Evolutionary conservation across 441 rosid genomes (phyloP), one percentile per base, ranked within the genome.

Genomic region (Capsella rubella): DNA sequence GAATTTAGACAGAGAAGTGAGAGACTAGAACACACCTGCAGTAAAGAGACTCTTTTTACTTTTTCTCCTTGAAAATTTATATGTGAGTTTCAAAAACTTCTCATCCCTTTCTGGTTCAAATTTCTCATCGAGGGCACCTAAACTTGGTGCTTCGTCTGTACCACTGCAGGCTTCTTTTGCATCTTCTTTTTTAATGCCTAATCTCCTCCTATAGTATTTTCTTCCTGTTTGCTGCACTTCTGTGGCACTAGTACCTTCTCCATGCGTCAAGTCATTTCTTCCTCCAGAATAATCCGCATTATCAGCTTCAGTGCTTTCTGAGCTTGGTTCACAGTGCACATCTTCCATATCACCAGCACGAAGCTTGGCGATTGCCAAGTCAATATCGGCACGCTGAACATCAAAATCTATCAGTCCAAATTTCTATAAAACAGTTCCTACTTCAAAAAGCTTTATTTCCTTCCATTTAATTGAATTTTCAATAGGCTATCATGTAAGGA

Each of bases 1-100:
- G 58, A 67, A 67, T 60, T 43, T 6, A 72, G 34, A 67, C 27
- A 35, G 60, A 37, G 62, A 72, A 72, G 47, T 35, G 51, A 67
- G 59, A 78, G 74, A 72, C 28, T 67, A 74, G 39, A 62, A 69
- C 78, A 42, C 75, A 88, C 97, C 96, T 90, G 84, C 87, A 66
- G 83, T 88, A 78, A 89, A 87, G 56, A 89, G 86, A 79, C 83
- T 84, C 51, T 90, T 90, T 79, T 85, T 90, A 80, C 93, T 88
- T 86, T 87, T 86, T 82, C 89, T 86, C 80, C 87, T 83, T 43
- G 82, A 75, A 75, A 83, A 78, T 84, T 82, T 90, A 68, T 59
- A 63, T 16, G 86, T 69, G 72, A 79, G 45, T 69, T 83, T 85
- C 49, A 77, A 74, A 82, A 51, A 63, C 83, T 84, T 90, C 68